Percentiles rank a stretch among this genome's conserved stretches.
These are phyloP conservation scores for Sphagnum fallax DNA, from an alignment of 228 moss, liverwort and hornwort species.

Conservation along the genomic window DNA sequence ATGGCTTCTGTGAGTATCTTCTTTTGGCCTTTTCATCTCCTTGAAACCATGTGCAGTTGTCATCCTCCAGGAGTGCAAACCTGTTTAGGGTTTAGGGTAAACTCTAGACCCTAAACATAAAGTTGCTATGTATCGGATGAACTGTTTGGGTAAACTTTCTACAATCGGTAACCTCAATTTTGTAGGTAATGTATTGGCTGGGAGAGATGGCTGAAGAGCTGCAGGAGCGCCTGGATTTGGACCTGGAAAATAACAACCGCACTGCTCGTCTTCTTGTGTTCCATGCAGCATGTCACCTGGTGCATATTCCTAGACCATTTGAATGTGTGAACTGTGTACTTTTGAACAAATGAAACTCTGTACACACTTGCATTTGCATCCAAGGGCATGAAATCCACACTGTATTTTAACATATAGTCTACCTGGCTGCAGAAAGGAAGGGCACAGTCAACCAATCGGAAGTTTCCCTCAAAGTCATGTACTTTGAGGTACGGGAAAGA, in stretches of 20 bases:
- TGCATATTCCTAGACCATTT: conserved; percentile 6
- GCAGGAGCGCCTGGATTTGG: conserved; percentile 80
- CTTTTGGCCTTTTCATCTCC: not conserved
- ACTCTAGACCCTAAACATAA: not conserved
- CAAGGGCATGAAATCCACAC: too few relatives aligned
- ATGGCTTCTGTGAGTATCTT: conserved; percentile 50
- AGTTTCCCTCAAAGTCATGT: conserved; percentile 75
- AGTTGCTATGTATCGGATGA: not conserved
- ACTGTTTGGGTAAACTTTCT: too few relatives aligned
- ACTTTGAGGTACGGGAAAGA: conserved; percentile 62
- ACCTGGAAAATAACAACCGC: conserved; percentile 71
- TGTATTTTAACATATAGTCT: not conserved
- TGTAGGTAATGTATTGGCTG: conserved; percentile 84
- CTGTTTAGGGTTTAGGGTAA: too few relatives aligned
- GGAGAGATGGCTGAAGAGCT: conserved; percentile 77
- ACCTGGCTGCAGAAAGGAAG: conserved; percentile 39
- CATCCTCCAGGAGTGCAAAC: not conserved
- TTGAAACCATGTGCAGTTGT: not conserved
- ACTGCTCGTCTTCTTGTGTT: conserved; percentile 66
- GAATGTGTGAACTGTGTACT: not conserved
- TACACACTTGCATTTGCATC: not conserved
- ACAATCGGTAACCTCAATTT: not conserved
- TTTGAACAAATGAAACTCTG: not conserved
- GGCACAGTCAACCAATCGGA: conserved; percentile 23
- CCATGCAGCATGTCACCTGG: conserved; percentile 70